Evolutionary conservation across 352 stramenopile genomes (phyloP).

Genomic region (Globisporangium okanoganense): DNA sequence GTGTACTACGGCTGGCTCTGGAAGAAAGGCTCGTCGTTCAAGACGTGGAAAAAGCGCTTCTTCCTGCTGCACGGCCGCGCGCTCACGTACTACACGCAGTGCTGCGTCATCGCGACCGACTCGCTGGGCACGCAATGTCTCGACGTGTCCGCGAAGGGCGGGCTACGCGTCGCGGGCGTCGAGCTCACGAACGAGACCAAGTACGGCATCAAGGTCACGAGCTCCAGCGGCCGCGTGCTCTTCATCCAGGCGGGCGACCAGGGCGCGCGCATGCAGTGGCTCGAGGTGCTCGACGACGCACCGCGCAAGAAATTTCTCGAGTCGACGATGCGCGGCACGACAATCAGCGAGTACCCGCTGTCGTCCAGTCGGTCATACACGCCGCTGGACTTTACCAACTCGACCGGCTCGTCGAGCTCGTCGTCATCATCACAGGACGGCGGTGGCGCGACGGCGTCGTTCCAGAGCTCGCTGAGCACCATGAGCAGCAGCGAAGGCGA

Average conservation of each 20-base stretch:
- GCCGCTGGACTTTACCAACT: slow-evolving; percentile 5
- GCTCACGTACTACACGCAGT: slow-evolving; percentile 71
- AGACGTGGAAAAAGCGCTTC: slow-evolving; percentile 81
- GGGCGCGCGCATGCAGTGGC: slow-evolving; percentile 40
- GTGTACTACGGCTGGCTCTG: slow-evolving; percentile 77
- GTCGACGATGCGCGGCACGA: slow-evolving; percentile 29
- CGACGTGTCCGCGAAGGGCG: slow-evolving; percentile 50
- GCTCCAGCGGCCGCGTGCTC: slow-evolving; percentile 55
- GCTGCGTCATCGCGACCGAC: slow-evolving; percentile 60
- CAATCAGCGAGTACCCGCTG: slow-evolving; percentile 34
- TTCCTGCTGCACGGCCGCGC: slow-evolving; percentile 63
- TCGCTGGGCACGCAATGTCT: slow-evolving; percentile 52
- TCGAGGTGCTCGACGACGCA: slow-evolving; percentile 49
- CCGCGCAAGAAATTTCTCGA: slow-evolving; percentile 27
- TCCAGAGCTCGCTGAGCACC: slow-evolving; percentile 35
- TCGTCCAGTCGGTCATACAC: neutral
- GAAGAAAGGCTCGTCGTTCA: slow-evolving; percentile 70
- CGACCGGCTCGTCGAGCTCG: slow-evolving; percentile 12
- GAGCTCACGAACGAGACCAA: slow-evolving; percentile 41
- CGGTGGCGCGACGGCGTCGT: slow-evolving; percentile 6
- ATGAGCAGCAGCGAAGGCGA: slow-evolving; percentile 43
- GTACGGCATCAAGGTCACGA: slow-evolving; percentile 58
- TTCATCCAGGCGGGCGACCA: slow-evolving; percentile 57
- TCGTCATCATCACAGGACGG: slow-evolving; percentile 10
- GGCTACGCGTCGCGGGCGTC: slow-evolving; percentile 43